These are phyloP conservation scores for Pseudocercospora eumusae DNA, from an alignment of 2,329 filamentous ascomycete species.

Conservation along the genomic window DNA sequence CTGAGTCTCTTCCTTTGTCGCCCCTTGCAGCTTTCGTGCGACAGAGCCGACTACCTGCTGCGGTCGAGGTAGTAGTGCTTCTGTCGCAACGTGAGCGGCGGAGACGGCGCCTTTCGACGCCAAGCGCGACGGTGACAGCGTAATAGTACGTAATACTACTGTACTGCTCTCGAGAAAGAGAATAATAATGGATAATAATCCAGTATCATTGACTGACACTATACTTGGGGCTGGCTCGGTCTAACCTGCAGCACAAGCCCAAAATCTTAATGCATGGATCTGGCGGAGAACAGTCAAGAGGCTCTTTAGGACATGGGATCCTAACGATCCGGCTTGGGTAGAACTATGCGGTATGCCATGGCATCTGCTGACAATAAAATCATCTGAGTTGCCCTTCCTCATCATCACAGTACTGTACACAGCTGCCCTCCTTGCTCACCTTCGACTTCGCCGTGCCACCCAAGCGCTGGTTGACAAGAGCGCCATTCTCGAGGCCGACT, in stretches of 20 bases:
- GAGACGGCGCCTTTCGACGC: neutral
- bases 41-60: neutral
- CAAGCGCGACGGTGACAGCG: neutral
- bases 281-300: neutral
- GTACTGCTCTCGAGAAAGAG: conserved; percentile 1
- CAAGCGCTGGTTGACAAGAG: neutral
- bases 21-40: neutral
- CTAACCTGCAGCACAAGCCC: conserved; percentile 1
- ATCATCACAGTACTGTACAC: too few species aligned
- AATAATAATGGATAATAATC: neutral
- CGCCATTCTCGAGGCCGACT: neutral
- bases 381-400: neutral
- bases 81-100: conserved; percentile 3
- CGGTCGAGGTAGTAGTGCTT: neutral
- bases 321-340: conserved; percentile 7
- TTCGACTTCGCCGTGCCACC: neutral
- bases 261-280: conserved; percentile 3
- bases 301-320: neutral
- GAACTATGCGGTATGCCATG: conserved; percentile 7
- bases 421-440: neutral
- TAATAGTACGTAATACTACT: too few species aligned
- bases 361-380: conserved; percentile 5
- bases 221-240: neutral
- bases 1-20: neutral
- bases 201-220: neutral